Conservation (phyloP, 2,329 filamentous ascomycete genomes). For the Alternaria atra region DNA sequence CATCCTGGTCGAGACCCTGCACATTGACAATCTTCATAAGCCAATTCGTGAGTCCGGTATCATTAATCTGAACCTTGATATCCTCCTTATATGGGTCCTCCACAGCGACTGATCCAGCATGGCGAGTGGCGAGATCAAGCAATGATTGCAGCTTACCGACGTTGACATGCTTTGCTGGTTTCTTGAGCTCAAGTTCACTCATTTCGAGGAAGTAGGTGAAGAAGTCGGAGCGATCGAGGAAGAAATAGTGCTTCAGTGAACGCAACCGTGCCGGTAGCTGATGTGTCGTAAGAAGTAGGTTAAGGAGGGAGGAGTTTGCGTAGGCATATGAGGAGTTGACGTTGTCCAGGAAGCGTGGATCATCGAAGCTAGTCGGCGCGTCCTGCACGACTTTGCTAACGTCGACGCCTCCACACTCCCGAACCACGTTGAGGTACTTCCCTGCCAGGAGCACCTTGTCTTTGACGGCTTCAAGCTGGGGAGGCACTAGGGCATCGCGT, state of each 20-base stretch:
- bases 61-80: constrained; percentile 97
- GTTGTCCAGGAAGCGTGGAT: constrained; percentile 90
- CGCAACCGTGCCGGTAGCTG: constrained; percentile 85
- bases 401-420: constrained; percentile 95
- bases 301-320: constrained; percentile 91
- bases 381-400: constrained; percentile 87
- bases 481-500: constrained; percentile 87
- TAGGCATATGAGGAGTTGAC: constrained; percentile 95
- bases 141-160: constrained; percentile 92
- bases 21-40: constrained; percentile 97
- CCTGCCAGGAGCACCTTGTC: constrained; percentile 94
- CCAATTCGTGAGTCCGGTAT: constrained; percentile 89
- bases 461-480: constrained; percentile 88
- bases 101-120: constrained; percentile 91
- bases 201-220: constrained; percentile 98
- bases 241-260: constrained; percentile 98
- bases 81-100: constrained; percentile 98
- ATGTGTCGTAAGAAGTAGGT: constrained; percentile 90
- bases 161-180: constrained; percentile 88
- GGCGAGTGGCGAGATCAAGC: constrained; percentile 94
- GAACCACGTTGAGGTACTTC: constrained; percentile 97
- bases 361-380: constrained; percentile 91
- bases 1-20: constrained; percentile 89
- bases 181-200: constrained; percentile 85
- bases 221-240: constrained; percentile 96